phyloP scores from a whole-genome alignment of 2,329 filamentous ascomycete species.

The Aurifilum marmelostoma region DNA sequence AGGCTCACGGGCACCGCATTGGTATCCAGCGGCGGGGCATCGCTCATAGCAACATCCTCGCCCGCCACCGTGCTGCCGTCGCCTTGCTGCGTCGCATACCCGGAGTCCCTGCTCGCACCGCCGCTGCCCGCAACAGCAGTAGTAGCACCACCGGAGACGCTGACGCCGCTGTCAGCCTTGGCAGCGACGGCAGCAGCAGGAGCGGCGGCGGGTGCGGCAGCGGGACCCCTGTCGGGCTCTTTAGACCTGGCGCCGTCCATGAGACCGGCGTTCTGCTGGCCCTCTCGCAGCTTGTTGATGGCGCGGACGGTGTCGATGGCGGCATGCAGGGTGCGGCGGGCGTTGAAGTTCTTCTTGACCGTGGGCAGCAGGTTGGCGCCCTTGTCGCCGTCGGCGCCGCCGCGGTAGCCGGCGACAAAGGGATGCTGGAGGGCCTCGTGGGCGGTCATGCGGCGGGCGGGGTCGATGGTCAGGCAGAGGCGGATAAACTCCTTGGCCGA shows the following conservation, averaged over 20 bases:
- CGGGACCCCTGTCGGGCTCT: conserved; percentile 47
- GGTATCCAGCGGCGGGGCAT: conserved; percentile 39
- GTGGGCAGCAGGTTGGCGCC: conserved; percentile 68
- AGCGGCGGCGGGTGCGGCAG: conserved; percentile 2
- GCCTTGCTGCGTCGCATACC: conserved; percentile 50
- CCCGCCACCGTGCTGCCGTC: conserved; percentile 34
- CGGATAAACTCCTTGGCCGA: conserved; percentile 90
- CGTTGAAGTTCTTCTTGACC: conserved; percentile 77
- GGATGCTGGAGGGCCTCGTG: conserved; percentile 74
- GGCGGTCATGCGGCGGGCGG: conserved; percentile 83
- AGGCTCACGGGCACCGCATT: conserved; percentile 52
- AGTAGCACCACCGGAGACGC: conserved; percentile 23
- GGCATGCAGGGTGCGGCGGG: conserved; percentile 68
- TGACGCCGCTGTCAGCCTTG: conserved; percentile 52
- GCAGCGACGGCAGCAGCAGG: neutral
- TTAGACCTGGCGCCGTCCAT: conserved; percentile 64
- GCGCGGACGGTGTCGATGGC: conserved; percentile 73
- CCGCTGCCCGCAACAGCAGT: conserved; percentile 35
- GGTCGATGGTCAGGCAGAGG: conserved; percentile 88
- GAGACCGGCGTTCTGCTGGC: conserved; percentile 53
- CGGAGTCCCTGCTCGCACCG: conserved; percentile 47
- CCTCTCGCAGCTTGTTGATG: conserved; percentile 71
- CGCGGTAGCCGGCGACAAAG: conserved; percentile 60
- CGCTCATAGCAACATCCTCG: conserved; percentile 54
- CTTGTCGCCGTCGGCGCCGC: conserved; percentile 47